A percentile compares a stretch with the other conserved stretches of the same genome.
These are phyloP conservation scores for Coemansia interrupta DNA, from an alignment of 192 early-diverging fungal genomes.

Conservation along the genomic window DNA sequence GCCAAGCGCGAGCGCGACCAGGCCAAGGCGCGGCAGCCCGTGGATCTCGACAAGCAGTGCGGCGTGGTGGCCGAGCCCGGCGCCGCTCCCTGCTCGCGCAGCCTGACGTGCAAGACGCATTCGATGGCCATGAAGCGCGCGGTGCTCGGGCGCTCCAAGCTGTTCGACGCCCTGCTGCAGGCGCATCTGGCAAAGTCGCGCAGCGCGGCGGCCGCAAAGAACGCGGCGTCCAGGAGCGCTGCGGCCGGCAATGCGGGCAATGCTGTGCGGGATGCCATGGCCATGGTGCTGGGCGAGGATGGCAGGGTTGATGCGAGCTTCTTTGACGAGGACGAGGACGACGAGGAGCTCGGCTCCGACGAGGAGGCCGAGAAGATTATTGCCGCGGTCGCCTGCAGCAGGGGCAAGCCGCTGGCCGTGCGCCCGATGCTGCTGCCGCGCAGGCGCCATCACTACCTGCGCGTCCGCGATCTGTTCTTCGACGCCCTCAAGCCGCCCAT, in stretches of 20 bases:
- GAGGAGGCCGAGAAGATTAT: conserved; percentile 56
- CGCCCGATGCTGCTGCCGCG: conserved; percentile 55
- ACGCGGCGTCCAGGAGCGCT: conserved; percentile 36
- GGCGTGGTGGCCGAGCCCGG: conserved; percentile 65
- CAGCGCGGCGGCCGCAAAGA: conserved; percentile 53
- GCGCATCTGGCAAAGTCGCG: conserved; percentile 76
- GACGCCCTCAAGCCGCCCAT: conserved; percentile 59
- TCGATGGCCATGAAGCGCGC: conserved; percentile 81
- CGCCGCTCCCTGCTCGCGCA: conserved; percentile 70
- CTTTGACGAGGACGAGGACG: conserved; percentile 63
- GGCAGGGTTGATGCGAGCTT: conserved; percentile 45
- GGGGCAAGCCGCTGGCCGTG: conserved; percentile 62
- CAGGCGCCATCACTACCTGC: conserved; percentile 59
- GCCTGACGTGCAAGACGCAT: conserved; percentile 94
- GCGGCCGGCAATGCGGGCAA: conserved; percentile 22
- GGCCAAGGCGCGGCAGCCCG: conserved; percentile 54
- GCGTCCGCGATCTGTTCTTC: conserved; percentile 62
- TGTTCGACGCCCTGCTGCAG: conserved; percentile 75
- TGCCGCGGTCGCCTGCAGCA: conserved; percentile 60
- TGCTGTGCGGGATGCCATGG: conserved; percentile 46
- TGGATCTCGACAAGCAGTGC: conserved; percentile 91
- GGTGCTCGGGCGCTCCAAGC: conserved; percentile 78
- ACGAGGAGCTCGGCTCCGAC: conserved; percentile 66
- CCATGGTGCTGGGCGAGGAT: conserved; percentile 55
- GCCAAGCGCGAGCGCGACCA: conserved; percentile 57